These are phyloP conservation scores for Fusarium setosum DNA, from an alignment of 2,329 filamentous ascomycete species.

Conservation along the genomic window DNA sequence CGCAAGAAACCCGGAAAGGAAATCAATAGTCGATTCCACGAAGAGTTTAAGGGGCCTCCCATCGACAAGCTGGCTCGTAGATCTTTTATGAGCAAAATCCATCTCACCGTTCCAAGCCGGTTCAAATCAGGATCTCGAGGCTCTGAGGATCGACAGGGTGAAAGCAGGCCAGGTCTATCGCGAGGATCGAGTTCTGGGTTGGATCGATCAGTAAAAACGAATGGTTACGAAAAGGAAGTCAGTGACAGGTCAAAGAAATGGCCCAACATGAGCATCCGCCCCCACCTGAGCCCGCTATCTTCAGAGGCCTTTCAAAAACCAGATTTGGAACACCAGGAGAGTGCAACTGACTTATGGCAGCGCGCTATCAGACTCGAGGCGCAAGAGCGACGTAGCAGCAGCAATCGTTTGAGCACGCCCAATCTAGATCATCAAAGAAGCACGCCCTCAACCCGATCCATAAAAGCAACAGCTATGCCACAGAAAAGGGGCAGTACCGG, in stretches of 20 bases:
- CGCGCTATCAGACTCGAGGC: slow-evolving; percentile 42
- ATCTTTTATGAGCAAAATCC: slow-evolving; percentile 51
- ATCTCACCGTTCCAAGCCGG: slow-evolving; percentile 48
- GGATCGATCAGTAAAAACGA: background rate
- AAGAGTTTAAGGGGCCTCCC: slow-evolving; percentile 47
- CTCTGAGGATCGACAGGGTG: background rate
- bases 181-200: background rate
- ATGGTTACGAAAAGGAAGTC: background rate
- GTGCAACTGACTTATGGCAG: slow-evolving; percentile 43
- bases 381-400: slow-evolving; percentile 27
- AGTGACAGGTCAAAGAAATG: slow-evolving; percentile 21
- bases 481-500: slow-evolving; percentile 7
- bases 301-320: slow-evolving; percentile 21
- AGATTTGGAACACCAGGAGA: slow-evolving; percentile 26
- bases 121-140: slow-evolving; percentile 35
- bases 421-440: slow-evolving; percentile 1
- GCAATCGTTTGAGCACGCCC: slow-evolving; percentile 5
- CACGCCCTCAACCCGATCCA: slow-evolving; percentile 1
- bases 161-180: background rate
- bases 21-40: slow-evolving; percentile 54
- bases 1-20: slow-evolving; percentile 44
- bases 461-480: background rate
- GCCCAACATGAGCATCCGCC: slow-evolving; percentile 31
- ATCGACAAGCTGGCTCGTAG: slow-evolving; percentile 21
- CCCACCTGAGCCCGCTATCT: slow-evolving; percentile 17